Evolutionary conservation across 208 protist species (phyloP).

Genomic region (Porcisia deanei): DNA sequence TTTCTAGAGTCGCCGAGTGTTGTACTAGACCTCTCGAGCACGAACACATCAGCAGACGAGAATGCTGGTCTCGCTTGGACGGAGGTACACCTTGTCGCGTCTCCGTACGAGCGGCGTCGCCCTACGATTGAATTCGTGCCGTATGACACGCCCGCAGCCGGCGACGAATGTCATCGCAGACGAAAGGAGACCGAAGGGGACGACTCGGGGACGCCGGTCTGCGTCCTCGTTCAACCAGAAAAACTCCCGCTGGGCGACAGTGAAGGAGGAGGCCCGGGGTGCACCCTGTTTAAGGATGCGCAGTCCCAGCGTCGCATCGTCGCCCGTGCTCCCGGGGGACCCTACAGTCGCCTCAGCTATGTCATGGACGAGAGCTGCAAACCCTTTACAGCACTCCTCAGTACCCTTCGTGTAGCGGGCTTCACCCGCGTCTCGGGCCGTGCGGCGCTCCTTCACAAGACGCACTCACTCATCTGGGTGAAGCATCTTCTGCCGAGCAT

Average conservation of each 20-base stretch:
- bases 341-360: slow-evolving; percentile 37
- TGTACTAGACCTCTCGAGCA: neutral
- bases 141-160: slow-evolving; percentile 36
- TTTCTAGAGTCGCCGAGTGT: slow-evolving; percentile 2
- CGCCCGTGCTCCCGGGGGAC: neutral
- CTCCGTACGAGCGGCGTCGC: slow-evolving; percentile 50
- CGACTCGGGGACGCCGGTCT: neutral
- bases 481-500: slow-evolving; percentile 56
- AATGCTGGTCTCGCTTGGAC: slow-evolving; percentile 1
- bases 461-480: slow-evolving; percentile 69
- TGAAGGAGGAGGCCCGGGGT: neutral
- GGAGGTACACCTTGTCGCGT: slow-evolving; percentile 36
- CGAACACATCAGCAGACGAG: neutral
- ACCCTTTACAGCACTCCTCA: slow-evolving; percentile 64
- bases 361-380: slow-evolving; percentile 42
- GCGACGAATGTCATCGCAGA: neutral
- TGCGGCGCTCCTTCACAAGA: slow-evolving; percentile 35
- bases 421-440: slow-evolving; percentile 40
- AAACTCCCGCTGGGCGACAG: slow-evolving; percentile 18
- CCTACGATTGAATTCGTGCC: slow-evolving; percentile 48
- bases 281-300: neutral
- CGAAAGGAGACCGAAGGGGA: neutral
- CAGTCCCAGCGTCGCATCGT: slow-evolving; percentile 1
- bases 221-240: slow-evolving; percentile 13
- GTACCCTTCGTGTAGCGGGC: slow-evolving; percentile 44